phyloP scores from a whole-genome alignment of 176 grass and related monocot species.

The Puccinellia tenuiflora region DNA sequence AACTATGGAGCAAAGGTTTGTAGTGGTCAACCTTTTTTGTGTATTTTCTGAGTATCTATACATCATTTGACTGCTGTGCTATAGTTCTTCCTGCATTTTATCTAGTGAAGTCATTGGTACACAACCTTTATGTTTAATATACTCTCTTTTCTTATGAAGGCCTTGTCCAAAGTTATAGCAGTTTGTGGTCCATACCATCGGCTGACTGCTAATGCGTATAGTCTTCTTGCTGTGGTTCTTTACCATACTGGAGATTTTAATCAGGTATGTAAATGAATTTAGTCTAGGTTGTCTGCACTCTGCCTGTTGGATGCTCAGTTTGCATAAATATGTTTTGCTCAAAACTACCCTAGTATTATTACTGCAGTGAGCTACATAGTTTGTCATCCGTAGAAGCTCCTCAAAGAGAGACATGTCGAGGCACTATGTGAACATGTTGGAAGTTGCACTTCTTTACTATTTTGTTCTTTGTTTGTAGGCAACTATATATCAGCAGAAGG shows the following conservation, averaged over 20 bases:
- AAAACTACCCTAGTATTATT: not conserved
- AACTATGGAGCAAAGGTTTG: conserved; percentile 84
- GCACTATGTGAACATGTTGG: not conserved
- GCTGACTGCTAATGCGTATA: conserved; percentile 94
- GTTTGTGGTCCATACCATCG: conserved; percentile 92
- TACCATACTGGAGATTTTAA: conserved; percentile 99
- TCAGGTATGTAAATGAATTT: conserved; percentile 49
- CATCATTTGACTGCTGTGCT: not conserved
- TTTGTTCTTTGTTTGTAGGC: conserved; percentile 50
- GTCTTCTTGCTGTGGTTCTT: conserved; percentile 96
- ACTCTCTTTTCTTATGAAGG: conserved; percentile 45
- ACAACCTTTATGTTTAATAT: conserved; percentile 20
- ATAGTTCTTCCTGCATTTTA: not conserved
- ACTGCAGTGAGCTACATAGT: not conserved
- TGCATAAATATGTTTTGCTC: not conserved
- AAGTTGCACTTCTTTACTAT: conserved; percentile 15
- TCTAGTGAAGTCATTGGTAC: not conserved
- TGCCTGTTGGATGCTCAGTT: conserved; percentile 8
- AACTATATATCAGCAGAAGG: conserved; percentile 98
- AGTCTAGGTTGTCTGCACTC: not conserved
- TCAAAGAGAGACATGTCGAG: not conserved
- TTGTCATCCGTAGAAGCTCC: not conserved
- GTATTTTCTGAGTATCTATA: not conserved
- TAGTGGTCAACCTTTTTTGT: not conserved
- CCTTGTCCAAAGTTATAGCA: conserved; percentile 85